Conservation (phyloP, 352 stramenopile species). For the Peronosclerospora sorghi region DNA sequence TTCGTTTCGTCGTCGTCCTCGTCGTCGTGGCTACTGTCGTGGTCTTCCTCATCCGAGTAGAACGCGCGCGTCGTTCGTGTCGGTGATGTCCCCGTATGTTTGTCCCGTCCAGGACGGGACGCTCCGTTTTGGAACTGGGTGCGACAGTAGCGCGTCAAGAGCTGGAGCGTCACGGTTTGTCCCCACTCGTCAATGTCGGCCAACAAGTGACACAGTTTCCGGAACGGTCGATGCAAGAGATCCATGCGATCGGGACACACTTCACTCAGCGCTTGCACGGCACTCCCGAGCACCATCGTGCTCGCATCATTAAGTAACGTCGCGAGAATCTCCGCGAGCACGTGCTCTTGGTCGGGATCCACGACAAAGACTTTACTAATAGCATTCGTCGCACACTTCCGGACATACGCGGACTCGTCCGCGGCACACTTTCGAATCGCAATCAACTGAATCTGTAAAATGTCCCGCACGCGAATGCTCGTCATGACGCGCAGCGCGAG, state of each 20-base stretch:
- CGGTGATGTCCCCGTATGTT: constrained; percentile 12
- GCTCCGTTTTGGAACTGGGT: constrained; percentile 93
- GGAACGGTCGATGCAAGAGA: constrained; percentile 91
- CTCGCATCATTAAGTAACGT: constrained; percentile 87
- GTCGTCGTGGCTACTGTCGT: constrained; percentile 33
- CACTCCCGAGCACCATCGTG: constrained; percentile 96
- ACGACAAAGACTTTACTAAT: constrained; percentile 90
- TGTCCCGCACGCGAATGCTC: constrained; percentile 95
- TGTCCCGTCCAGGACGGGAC: constrained; percentile 19
- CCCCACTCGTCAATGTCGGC: constrained; percentile 99
- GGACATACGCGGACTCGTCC: constrained; percentile 93
- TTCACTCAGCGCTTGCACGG: constrained; percentile 91
- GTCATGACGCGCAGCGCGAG: constrained; percentile 94
- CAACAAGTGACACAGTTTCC: constrained; percentile 96
- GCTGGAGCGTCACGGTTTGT: constrained; percentile 91
- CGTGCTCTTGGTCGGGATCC: constrained; percentile 83
- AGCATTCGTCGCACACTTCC: constrained; percentile 94
- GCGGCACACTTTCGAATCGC: constrained; percentile 87
- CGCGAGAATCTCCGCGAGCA: constrained; percentile 90
- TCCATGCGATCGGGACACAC: constrained; percentile 93
- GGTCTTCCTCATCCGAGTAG: constrained; percentile 96
- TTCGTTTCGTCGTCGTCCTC: constrained; percentile 5
- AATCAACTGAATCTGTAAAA: constrained; percentile 98
- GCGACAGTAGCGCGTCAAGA: constrained; percentile 93
- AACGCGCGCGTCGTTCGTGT: constrained; percentile 66